phyloP scores from a whole-genome alignment of 306 rosid species.

The Trifolium repens region DNA sequence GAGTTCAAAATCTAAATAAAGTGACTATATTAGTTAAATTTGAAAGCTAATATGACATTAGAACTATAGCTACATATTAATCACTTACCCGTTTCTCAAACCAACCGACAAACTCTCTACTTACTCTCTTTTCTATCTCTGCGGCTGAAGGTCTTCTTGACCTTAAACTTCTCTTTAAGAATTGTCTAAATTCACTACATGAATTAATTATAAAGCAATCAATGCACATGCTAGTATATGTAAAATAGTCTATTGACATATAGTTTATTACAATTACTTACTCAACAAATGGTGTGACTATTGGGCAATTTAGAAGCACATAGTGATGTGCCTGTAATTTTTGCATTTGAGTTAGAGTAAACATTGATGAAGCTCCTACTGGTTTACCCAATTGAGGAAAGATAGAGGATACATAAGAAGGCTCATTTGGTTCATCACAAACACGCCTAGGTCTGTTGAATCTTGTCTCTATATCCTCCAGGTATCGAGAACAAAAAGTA shows the following conservation, averaged over 20 bases:
- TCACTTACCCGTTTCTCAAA: neutral
- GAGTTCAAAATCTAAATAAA: neutral
- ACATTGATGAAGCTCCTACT: conserved; percentile 13
- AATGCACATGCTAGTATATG: too few relatives aligned
- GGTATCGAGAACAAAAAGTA: conserved; percentile 4
- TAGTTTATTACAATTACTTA: too few relatives aligned
- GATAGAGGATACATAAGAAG: neutral
- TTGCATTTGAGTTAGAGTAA: neutral
- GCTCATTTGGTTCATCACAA: neutral
- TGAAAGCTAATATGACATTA: neutral
- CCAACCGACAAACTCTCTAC: neutral
- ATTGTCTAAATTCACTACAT: neutral
- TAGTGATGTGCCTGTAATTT: conserved; percentile 16
- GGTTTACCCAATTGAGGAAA: neutral
- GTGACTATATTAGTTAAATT: too few relatives aligned
- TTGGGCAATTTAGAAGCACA: neutral
- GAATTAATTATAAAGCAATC: too few relatives aligned
- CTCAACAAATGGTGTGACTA: neutral
- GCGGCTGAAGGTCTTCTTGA: neutral
- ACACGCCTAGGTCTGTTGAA: conserved; percentile 22
- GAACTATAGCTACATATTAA: too few relatives aligned
- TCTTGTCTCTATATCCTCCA: neutral
- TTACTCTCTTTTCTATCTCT: neutral
- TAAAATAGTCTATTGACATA: too few relatives aligned
- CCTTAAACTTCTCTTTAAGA: neutral